phyloP scores from a whole-genome alignment of 2,329 filamentous ascomycete genomes.

The Gnomoniopsis sp. region DNA sequence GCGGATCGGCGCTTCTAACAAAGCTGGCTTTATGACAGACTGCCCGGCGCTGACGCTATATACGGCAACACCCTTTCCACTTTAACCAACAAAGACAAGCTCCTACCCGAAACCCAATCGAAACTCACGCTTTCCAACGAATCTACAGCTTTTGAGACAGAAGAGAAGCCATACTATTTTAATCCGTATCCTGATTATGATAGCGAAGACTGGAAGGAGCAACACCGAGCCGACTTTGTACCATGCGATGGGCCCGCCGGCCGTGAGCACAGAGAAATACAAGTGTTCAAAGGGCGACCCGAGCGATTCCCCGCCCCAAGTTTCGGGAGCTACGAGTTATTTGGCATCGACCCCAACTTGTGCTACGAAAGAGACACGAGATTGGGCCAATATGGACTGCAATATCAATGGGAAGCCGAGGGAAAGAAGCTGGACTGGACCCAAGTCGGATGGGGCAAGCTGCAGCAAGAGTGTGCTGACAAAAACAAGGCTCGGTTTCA shows the following conservation, averaged over 20 bases:
- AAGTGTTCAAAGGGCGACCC: slow-evolving; percentile 61
- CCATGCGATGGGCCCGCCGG: slow-evolving; percentile 65
- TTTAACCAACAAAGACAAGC: slow-evolving; percentile 36
- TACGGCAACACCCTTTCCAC: slow-evolving; percentile 54
- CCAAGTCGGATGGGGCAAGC: slow-evolving; percentile 64
- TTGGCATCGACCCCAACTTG: slow-evolving; percentile 59
- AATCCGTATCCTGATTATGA: slow-evolving; percentile 73
- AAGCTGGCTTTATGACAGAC: slow-evolving; percentile 27
- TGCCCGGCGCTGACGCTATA: slow-evolving; percentile 47
- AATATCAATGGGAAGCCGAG: slow-evolving; percentile 44
- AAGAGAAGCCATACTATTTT: slow-evolving; percentile 54
- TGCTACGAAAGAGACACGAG: slow-evolving; percentile 69
- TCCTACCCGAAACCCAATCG: slow-evolving; percentile 27
- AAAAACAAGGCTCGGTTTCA: slow-evolving; percentile 65
- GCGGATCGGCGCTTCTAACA: slow-evolving; percentile 25
- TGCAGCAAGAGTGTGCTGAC: slow-evolving; percentile 64
- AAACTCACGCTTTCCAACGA: slow-evolving; percentile 25
- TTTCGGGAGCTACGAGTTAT: slow-evolving; percentile 59
- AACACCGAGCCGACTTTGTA: slow-evolving; percentile 55
- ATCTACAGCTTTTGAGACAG: slow-evolving; percentile 32
- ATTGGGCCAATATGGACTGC: slow-evolving; percentile 63
- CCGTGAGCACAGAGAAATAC: slow-evolving; percentile 55
- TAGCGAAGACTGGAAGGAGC: slow-evolving; percentile 53
- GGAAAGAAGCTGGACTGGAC: slow-evolving; percentile 54
- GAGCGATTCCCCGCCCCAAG: slow-evolving; percentile 55